phyloP scores from a whole-genome alignment of 345 rosid genomes.

The Arabis alpina region DNA sequence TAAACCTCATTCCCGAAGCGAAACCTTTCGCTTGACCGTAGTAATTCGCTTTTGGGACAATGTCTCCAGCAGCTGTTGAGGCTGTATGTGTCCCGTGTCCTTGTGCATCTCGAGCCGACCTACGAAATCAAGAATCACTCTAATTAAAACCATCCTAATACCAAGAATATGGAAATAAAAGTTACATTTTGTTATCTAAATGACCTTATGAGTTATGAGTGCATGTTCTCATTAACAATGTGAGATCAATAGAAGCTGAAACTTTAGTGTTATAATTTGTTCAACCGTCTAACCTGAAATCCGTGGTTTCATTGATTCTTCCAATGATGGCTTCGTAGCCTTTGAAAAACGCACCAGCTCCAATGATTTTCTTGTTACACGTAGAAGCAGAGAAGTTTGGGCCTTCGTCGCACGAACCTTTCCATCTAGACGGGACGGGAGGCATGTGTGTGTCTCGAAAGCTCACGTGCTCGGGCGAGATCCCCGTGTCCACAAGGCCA shows the following conservation, averaged over 20 bases:
- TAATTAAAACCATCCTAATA: background rate
- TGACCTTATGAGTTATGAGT: too few species aligned
- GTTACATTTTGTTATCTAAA: background rate
- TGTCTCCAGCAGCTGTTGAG: conserved; percentile 71
- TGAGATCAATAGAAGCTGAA: background rate
- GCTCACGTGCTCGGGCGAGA: conserved; percentile 81
- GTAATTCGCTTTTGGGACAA: conserved; percentile 52
- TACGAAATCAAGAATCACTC: background rate
- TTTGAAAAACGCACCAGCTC: conserved; percentile 65
- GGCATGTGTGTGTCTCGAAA: conserved; percentile 65
- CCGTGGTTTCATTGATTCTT: conserved; percentile 51
- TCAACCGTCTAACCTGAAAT: conserved; percentile 46
- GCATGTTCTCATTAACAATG: background rate
- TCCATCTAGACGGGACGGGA: conserved; percentile 69
- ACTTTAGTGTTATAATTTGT: background rate
- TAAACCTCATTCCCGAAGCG: conserved; percentile 70
- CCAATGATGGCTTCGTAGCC: conserved; percentile 62
- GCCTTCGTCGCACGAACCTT: conserved; percentile 71
- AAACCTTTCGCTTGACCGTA: conserved; percentile 63
- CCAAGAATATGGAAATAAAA: background rate
- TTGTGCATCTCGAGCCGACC: conserved; percentile 66
- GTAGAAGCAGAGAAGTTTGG: conserved; percentile 56
- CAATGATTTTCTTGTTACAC: conserved; percentile 80
- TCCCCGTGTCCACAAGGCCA: conserved; percentile 72
- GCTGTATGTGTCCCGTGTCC: conserved; percentile 95